Evolutionary conservation across 805 yeast species (phyloP).

Genomic region (Danielia oregonensis): DNA sequence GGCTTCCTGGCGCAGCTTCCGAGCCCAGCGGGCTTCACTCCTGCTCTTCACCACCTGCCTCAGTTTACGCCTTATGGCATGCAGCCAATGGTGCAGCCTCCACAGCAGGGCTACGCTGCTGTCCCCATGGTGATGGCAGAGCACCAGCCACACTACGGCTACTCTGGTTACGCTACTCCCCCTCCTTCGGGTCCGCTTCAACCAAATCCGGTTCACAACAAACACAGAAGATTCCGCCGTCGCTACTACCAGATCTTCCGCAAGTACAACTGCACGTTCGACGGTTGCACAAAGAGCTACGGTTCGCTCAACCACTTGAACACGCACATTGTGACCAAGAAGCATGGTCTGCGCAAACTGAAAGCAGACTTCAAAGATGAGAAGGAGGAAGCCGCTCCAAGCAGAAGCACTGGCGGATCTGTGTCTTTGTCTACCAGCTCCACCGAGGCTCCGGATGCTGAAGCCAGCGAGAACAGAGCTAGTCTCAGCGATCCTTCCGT

Average conservation of each 20-base stretch:
- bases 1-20: no score
- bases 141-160: background rate
- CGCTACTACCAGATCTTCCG: slow-evolving; percentile 17
- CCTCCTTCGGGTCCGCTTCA: background rate
- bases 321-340: slow-evolving; percentile 43
- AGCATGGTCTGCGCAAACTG: slow-evolving; percentile 40
- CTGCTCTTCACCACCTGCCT: background rate
- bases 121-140: background rate
- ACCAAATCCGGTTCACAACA: slow-evolving; percentile 6
- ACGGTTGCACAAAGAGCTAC: slow-evolving; percentile 40
- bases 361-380: slow-evolving; percentile 35
- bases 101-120: background rate
- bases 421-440: background rate
- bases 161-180: background rate
- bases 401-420: background rate
- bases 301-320: slow-evolving; percentile 42
- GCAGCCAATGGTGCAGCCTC: background rate
- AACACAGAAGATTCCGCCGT: slow-evolving; percentile 15
- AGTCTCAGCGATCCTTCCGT: no score
- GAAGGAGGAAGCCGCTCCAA: background rate
- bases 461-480: background rate
- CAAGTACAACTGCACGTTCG: slow-evolving; percentile 32
- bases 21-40: no score
- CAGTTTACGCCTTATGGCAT: background rate
- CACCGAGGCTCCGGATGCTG: background rate